Percentiles rank a stretch among this genome's conserved stretches.
Conservation (phyloP, 139 green algal species). For the Pleodorina starrii region DNA sequence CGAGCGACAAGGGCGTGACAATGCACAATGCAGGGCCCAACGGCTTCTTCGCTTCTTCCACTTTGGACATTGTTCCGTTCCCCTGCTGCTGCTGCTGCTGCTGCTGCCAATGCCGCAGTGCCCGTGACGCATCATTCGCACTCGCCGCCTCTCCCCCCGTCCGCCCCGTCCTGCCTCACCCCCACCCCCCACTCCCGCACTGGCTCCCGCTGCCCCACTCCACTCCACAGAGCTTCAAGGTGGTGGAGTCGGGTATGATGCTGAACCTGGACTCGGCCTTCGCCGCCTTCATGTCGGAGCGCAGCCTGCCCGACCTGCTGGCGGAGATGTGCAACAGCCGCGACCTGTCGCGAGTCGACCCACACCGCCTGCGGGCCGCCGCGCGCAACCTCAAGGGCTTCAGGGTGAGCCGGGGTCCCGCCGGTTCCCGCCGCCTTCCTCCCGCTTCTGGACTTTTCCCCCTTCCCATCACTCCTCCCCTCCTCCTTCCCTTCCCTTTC, state of each 20-base stretch:
- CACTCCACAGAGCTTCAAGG: conserved; percentile 61
- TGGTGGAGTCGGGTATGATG: conserved; percentile 65
- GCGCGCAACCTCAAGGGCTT: not conserved
- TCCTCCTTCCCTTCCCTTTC: too few species aligned
- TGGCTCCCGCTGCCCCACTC: too few species aligned
- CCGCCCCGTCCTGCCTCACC: not conserved
- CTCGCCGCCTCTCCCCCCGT: not conserved
- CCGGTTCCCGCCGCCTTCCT: too few species aligned
- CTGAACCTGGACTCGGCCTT: conserved; percentile 75
- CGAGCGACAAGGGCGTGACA: too few species aligned
- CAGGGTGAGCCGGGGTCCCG: conserved; percentile 14
- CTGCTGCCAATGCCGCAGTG: too few species aligned
- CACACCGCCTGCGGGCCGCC: not conserved
- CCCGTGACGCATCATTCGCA: too few species aligned
- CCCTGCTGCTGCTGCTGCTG: too few species aligned
- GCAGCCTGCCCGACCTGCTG: conserved; percentile 48
- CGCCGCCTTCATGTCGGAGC: conserved; percentile 67
- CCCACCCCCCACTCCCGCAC: not conserved
- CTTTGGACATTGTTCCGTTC: too few species aligned
- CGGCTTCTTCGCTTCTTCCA: too few species aligned
- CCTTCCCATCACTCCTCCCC: too few species aligned
- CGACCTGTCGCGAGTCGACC: conserved; percentile 11
- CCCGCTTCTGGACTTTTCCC: too few species aligned
- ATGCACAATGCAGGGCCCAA: too few species aligned
- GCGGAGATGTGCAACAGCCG: conserved; percentile 42